A percentile compares a stretch with the other conserved stretches of the same genome.
phyloP scores from a whole-genome alignment of 257 asterid species.

The Solanum neorickii region DNA sequence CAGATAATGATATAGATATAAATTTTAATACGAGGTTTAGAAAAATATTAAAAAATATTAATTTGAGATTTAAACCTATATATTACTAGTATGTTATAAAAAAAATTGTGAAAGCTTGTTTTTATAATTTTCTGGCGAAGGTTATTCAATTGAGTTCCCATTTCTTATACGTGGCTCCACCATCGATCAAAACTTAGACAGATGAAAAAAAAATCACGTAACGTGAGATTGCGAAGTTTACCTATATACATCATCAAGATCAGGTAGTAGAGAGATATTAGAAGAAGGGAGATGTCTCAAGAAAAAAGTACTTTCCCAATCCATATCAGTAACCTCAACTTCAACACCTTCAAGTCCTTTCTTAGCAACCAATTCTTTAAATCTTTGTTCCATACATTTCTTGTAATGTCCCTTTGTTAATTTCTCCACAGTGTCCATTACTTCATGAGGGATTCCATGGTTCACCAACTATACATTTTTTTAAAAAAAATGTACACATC shows the following conservation, averaged over 20 bases:
- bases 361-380: constrained; percentile 33
- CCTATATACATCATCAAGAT: constrained; percentile 11
- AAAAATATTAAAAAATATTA: not conserved
- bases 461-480: constrained; percentile 31
- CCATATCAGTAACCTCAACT: constrained; percentile 19
- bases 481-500: not conserved
- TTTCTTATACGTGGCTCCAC: not conserved
- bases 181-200: not conserved
- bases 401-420: constrained; percentile 50
- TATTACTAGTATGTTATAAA: not conserved
- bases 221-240: not conserved
- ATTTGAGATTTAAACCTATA: not conserved
- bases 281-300: constrained; percentile 2
- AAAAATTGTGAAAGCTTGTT: not conserved
- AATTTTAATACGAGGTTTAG: not conserved
- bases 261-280: constrained; percentile 4
- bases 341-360: constrained; percentile 20
- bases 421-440: constrained; percentile 48
- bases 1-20: accelerated
- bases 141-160: not conserved
- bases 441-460: constrained; percentile 56
- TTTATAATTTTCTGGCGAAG: not conserved
- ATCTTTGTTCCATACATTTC: constrained; percentile 33
- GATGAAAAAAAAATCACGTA: not conserved
- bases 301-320: constrained; percentile 36